phyloP scores from a whole-genome alignment of 2,329 filamentous ascomycete genomes.

The Fusarium sp. region DNA sequence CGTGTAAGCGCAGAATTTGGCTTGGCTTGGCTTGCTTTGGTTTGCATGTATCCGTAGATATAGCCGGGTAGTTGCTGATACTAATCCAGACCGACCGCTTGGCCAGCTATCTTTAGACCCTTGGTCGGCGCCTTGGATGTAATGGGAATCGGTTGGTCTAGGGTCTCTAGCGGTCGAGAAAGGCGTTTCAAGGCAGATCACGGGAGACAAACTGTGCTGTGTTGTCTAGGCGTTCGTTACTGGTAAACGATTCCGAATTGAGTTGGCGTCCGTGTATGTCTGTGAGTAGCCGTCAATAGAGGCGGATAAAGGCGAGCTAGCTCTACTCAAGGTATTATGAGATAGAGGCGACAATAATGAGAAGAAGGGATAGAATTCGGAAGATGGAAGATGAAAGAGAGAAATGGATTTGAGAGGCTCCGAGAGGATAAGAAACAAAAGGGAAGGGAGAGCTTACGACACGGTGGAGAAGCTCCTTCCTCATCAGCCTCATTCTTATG shows the following conservation, averaged over 20 bases:
- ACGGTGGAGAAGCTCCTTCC: conserved; percentile 27
- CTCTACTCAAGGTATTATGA: not conserved
- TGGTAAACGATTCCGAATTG: conserved; percentile 23
- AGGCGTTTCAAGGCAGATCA: conserved; percentile 32
- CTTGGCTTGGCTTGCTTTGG: conserved; percentile 6
- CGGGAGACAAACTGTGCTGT: not conserved
- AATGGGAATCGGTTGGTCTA: conserved; percentile 2
- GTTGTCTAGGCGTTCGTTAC: conserved; percentile 12
- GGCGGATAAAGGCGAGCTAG: not conserved
- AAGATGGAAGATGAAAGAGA: not conserved
- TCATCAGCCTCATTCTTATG: not conserved
- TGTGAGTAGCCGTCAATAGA: not conserved
- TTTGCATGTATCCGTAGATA: not conserved
- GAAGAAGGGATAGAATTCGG: not conserved
- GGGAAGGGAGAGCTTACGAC: conserved; percentile 17
- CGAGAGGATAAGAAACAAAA: not conserved
- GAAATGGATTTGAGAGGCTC: not conserved
- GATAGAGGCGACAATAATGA: not conserved
- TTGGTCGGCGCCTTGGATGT: conserved; percentile 7
- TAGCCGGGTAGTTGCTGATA: conserved; percentile 14
- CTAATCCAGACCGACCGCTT: conserved; percentile 22
- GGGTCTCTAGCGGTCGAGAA: conserved; percentile 4
- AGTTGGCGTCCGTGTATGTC: conserved; percentile 8
- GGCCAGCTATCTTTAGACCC: conserved; percentile 21
- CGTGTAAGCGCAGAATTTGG: not conserved